Conservation (phyloP, 352 stramenopile genomes). For the Pythium apleroticum region DNA sequence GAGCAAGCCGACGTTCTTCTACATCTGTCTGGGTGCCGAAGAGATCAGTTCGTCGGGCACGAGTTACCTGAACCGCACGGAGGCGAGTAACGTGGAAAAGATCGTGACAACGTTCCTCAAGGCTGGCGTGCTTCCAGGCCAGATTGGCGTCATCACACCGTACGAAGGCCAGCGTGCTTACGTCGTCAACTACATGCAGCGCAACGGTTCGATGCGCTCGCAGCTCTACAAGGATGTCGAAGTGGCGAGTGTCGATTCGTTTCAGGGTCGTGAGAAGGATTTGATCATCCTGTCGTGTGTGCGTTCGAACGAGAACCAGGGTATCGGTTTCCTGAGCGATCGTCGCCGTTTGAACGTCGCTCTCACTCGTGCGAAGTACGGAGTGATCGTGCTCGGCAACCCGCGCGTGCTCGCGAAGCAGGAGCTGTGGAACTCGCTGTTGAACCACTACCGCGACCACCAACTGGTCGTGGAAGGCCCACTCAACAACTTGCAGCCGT, state of each 20-base stretch:
- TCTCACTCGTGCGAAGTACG: constrained; percentile 97
- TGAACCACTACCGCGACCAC: constrained; percentile 98
- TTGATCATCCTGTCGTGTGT: constrained; percentile 98
- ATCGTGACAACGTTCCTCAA: constrained; percentile 97
- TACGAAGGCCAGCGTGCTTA: constrained; percentile 99
- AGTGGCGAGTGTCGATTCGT: constrained; percentile 98
- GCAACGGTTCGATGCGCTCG: constrained; percentile 91
- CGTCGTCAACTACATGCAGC: constrained; percentile 97
- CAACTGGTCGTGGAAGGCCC: constrained; percentile 95
- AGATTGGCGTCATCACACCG: constrained; percentile 97
- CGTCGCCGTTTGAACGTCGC: constrained; percentile 98
- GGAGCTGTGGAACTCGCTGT: constrained; percentile 94
- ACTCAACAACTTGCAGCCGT: constrained; percentile 95
- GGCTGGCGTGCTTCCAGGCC: constrained; percentile 84
- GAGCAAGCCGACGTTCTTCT: constrained; percentile 98
- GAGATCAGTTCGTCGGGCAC: constrained; percentile 98
- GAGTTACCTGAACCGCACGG: constrained; percentile 98
- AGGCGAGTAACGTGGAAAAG: constrained; percentile 98
- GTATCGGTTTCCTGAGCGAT: constrained; percentile 99
- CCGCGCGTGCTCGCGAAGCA: constrained; percentile 97
- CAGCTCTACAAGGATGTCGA: constrained; percentile 98
- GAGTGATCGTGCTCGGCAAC: constrained; percentile 98
- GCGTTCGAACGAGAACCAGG: constrained; percentile 98
- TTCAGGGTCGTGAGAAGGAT: constrained; percentile 99
- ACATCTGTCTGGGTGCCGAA: constrained; percentile 95